Conservation (phyloP, 192 early-diverging fungal species). For the Gaertneriomyces semiglobifer region DNA sequence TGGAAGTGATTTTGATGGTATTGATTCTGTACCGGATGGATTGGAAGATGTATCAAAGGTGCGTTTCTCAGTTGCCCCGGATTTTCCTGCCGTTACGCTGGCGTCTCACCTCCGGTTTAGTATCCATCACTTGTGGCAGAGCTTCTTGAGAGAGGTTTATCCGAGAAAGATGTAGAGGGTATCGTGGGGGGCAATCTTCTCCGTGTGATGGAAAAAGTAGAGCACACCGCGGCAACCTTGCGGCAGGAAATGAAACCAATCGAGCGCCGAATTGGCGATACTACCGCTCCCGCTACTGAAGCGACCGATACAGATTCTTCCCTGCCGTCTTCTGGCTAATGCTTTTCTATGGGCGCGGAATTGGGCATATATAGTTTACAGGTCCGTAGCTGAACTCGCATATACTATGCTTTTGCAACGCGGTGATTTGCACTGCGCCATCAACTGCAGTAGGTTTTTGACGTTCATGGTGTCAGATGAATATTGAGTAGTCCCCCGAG, state of each 20-base stretch:
- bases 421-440: no score
- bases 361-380: no score
- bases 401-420: no score
- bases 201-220: constrained; percentile 37
- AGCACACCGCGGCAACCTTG: constrained; percentile 23
- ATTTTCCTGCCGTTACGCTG: neutral
- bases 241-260: neutral
- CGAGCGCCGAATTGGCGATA: neutral
- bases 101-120: neutral
- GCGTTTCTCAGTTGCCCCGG: neutral
- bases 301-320: neutral
- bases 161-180: constrained; percentile 39
- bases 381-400: no score
- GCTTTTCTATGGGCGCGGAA: no score
- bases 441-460: no score
- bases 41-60: constrained; percentile 60
- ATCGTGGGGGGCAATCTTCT: constrained; percentile 45
- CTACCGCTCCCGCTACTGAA: neutral
- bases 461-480: no score
- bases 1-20: constrained; percentile 66
- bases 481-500: no score
- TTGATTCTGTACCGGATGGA: constrained; percentile 43
- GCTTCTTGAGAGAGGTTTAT: constrained; percentile 36
- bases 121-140: constrained; percentile 48
- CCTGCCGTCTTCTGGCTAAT: no score